Conservation (phyloP, 2,329 filamentous ascomycete species). For the Monilinia laxa region DNA sequence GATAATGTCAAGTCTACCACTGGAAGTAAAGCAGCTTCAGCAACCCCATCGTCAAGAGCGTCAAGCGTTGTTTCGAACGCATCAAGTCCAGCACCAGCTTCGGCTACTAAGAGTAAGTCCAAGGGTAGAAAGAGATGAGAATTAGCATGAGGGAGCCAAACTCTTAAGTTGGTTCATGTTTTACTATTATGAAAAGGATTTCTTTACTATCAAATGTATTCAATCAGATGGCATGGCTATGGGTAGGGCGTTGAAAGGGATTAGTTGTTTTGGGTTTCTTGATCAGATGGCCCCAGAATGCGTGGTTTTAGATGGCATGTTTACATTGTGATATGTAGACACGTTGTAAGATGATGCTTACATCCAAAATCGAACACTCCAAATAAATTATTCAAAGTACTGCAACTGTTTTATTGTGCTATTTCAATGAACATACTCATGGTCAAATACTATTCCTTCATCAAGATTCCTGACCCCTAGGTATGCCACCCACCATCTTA, state of each 20-base stretch:
- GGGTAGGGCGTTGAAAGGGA: constrained; percentile 15
- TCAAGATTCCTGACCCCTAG: neutral
- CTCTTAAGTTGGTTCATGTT: neutral
- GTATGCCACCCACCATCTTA: neutral
- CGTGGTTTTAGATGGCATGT: constrained; percentile 12
- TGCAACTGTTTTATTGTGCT: too few species aligned
- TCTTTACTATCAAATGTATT: constrained; percentile 3
- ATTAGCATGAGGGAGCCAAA: neutral
- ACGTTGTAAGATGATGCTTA: neutral
- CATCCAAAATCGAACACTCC: neutral
- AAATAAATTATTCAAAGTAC: neutral
- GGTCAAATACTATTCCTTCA: neutral
- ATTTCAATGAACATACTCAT: neutral
- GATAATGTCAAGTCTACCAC: constrained; percentile 76
- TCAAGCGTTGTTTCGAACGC: constrained; percentile 81
- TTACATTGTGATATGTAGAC: constrained; percentile 13
- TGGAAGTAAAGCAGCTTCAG: constrained; percentile 72
- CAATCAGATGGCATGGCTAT: constrained; percentile 15
- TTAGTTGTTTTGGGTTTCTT: neutral
- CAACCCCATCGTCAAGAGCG: constrained; percentile 71
- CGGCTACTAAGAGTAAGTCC: constrained; percentile 44
- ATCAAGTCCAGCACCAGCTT: constrained; percentile 50
- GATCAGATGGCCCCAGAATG: constrained; percentile 3
- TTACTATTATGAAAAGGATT: constrained; percentile 17
- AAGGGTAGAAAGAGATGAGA: constrained; percentile 53